Percentiles rank a stretch among this genome's conserved stretches.
These are phyloP conservation scores for Capronia coronata DNA, from an alignment of 2,329 filamentous ascomycete species.

Conservation along the genomic window DNA sequence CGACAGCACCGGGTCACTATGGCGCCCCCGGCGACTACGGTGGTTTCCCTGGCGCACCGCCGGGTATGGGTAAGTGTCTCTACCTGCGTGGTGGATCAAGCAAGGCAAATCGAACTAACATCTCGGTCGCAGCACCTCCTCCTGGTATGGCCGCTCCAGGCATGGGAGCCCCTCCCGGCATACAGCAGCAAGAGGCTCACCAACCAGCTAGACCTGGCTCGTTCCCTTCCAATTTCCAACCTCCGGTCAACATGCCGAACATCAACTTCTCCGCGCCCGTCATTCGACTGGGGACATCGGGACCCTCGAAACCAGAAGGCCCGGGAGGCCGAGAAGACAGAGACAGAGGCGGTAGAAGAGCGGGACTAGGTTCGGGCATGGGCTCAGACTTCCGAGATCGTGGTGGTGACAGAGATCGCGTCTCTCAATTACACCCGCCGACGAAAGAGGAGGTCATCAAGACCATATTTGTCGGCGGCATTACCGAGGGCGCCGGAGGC, in stretches of 20 bases:
- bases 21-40: constrained; percentile 68
- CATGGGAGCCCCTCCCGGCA: constrained; percentile 45
- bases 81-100: too few species aligned
- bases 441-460: constrained; percentile 85
- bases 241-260: constrained; percentile 85
- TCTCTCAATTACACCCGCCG: constrained; percentile 68
- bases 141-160: constrained; percentile 73
- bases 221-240: constrained; percentile 77
- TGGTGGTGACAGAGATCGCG: constrained; percentile 62
- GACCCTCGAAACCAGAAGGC: constrained; percentile 53
- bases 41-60: constrained; percentile 66
- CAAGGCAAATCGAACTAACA: too few species aligned
- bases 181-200: constrained; percentile 61
- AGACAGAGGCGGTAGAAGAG: constrained; percentile 46
- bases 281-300: constrained; percentile 79
- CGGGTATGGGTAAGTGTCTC: constrained; percentile 71
- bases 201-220: constrained; percentile 74
- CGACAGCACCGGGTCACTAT: constrained; percentile 49
- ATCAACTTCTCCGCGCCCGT: constrained; percentile 98
- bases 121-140: constrained; percentile 54
- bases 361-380: constrained; percentile 53
- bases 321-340: constrained; percentile 41
- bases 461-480: constrained; percentile 82
- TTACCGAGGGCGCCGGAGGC: constrained; percentile 69
- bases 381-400: constrained; percentile 42